Evolutionary conservation across 225 moss, liverwort and hornwort genomes (phyloP), one percentile per base, ranked within the genome.

Genomic region (Bryoerythrophyllum caledonicum): DNA sequence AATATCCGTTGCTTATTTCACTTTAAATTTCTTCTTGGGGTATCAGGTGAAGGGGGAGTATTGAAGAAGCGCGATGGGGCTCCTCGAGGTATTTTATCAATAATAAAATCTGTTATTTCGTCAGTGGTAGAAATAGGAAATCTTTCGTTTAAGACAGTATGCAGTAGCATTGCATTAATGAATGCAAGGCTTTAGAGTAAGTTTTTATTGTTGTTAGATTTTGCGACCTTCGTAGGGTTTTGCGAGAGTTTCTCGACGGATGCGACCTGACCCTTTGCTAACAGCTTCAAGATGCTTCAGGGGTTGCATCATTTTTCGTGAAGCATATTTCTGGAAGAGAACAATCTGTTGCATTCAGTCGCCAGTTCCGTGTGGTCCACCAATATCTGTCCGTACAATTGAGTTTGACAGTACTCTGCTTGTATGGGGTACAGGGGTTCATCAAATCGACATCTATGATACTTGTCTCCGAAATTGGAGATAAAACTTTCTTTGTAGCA

Each of bases 401-500:
- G 63, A 69, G 44, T 48, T 58, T 71, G 35, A 74, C 56, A 61
- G 28, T 23, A 12, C 17, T 51, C 16, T 64, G 51, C 71, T 49
- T 69, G 17, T 69, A 26, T 73, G 77, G 56, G 59, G 54, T 85
- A 83, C 85, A 95, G 89, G 92, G 92, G 16, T 89, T 92, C 63
- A 60, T 88, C 49, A 95, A 92, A 76, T 86, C 93, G 37, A 88
- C 88, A 16, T 77, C 93, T 28, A 94, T 94, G 93, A 94, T 88
- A 67, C 77, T 94, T 46, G 94, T 91, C 72, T 96, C 93, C 21
- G 93, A 96, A 86, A 88, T 96, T 27, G 96, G 96, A 85, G 96
- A 96, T 71, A 94, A 96, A 77, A 96, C 96, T 37, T 96, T 96
- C 70, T 94, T 96, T 73, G 84, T 96, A 78, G 96, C 96, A 66